Percentiles rank a stretch among this genome's conserved stretches.
Conservation (phyloP, 2,329 filamentous ascomycete species). For the Penicillium verrucosum region DNA sequence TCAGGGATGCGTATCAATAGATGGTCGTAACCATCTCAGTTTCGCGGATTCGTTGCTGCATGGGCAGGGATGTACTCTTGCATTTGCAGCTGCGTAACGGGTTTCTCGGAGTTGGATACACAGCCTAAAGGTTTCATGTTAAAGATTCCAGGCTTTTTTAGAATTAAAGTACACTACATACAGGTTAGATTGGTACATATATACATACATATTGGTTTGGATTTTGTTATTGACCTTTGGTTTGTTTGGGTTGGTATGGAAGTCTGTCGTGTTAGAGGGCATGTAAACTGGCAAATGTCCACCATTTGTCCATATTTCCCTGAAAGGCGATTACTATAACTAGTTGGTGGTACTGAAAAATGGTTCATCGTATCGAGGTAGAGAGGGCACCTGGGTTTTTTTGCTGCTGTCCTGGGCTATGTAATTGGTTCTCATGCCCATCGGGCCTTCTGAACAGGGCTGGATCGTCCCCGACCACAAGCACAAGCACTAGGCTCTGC, state of each 20-base stretch:
- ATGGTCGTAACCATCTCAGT: not conserved
- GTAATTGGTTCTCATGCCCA: not conserved
- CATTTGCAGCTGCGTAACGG: not conserved
- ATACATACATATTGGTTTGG: not conserved
- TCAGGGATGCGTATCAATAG: slow-evolving; percentile 56
- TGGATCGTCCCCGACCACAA: not conserved
- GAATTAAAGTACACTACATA: not conserved
- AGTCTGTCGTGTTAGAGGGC: not conserved
- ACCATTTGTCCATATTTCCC: too few species aligned
- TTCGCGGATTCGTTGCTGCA: not conserved
- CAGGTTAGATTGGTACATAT: not conserved
- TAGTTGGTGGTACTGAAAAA: not conserved
- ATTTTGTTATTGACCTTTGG: not conserved
- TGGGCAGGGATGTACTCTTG: not conserved
- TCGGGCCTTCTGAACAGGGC: not conserved
- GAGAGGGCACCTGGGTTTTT: not conserved
- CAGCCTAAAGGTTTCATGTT: not conserved
- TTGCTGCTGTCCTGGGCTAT: not conserved
- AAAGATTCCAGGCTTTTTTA: not conserved
- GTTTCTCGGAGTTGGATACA: not conserved
- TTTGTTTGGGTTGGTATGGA: not conserved
- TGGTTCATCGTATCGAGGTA: not conserved
- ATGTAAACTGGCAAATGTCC: not conserved
- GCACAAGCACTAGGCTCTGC: not conserved
- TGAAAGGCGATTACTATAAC: not conserved